Evolutionary conservation across 1,284 basidiomycete genomes (phyloP), one percentile per base, ranked within the genome.

Genomic region (Athelia sp.): DNA sequence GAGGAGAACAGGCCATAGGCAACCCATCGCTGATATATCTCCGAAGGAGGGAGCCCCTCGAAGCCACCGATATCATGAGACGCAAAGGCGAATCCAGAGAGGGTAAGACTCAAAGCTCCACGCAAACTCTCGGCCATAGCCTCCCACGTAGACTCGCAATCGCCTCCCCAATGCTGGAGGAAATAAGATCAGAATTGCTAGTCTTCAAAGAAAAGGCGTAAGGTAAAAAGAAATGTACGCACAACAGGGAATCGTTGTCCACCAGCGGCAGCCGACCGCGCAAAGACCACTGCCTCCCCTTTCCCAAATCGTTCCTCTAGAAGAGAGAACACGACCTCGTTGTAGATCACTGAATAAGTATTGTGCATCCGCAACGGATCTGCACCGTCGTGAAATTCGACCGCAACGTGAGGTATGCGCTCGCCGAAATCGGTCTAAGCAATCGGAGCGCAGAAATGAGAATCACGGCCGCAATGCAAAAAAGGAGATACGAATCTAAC

Each of bases 61-160:
- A 87, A 88, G 0, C 85, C 86, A 26, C 85, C 85, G 52, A 88
- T 87, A 62, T 90, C 85, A 63, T 87, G 84, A 13, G 83, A 83
- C 15, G 82, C 76, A 64, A 80, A 88, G 2, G 76, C 82, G 58
- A 87, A 88, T 2, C 86, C 85, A 17, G 84, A 87, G 1, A 75
- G 55, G 1, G 82, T 83, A 53, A 89, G 65, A 47, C 81, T 84
- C 26, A 89, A 67, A 9, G 78, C 78, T 6, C 87, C 86, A 4
- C 85, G 75, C 36, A 88, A 68, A 0, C 83, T 79, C 66, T 89
- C 85, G 0, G 81, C 81, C 85, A 90, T 89, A 4, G 84, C 87
- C 60, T 87, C 84, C 66, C 79, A 88, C 0, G 84, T 86, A 13
- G 82, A 84, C 62, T 88, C 85, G 63, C 84, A 87, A 55, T 90